Evolutionary conservation across 352 stramenopile genomes (phyloP).

Genomic region (Phytophthora quininea): DNA sequence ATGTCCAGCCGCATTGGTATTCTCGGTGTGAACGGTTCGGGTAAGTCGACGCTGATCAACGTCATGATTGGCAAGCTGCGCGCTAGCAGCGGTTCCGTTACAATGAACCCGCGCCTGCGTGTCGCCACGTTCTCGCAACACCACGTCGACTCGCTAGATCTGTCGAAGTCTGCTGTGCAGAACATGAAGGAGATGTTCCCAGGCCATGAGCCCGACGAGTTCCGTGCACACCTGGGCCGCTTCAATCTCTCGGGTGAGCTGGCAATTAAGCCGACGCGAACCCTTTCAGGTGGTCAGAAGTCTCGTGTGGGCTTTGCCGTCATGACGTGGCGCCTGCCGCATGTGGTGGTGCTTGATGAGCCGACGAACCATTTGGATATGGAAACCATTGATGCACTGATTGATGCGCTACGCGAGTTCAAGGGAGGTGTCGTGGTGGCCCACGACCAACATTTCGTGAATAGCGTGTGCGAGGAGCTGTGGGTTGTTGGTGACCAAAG

Average conservation of each 20-base stretch:
- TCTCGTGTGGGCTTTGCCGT: constrained; percentile 93
- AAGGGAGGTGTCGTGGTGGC: constrained; percentile 96
- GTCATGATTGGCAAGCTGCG: constrained; percentile 95
- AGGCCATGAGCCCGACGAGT: constrained; percentile 84
- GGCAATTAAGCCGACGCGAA: constrained; percentile 94
- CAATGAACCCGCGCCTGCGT: constrained; percentile 90
- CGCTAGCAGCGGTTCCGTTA: constrained; percentile 85
- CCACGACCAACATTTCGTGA: constrained; percentile 98
- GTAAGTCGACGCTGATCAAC: constrained; percentile 97
- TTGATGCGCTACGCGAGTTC: constrained; percentile 96
- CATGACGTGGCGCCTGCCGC: constrained; percentile 94
- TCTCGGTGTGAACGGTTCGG: constrained; percentile 92
- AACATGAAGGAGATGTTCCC: constrained; percentile 93
- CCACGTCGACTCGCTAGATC: constrained; percentile 94
- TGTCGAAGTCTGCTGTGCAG: constrained; percentile 89
- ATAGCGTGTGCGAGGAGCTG: constrained; percentile 93
- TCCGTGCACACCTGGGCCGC: constrained; percentile 94
- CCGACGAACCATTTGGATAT: constrained; percentile 97
- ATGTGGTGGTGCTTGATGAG: constrained; percentile 97
- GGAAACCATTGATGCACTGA: constrained; percentile 91
- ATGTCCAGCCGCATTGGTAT: constrained; percentile 94
- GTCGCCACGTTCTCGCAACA: constrained; percentile 98
- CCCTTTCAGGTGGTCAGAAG: constrained; percentile 97
- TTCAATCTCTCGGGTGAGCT: constrained; percentile 97
- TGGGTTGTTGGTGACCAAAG: constrained; percentile 90